Evolutionary conservation across 257 asterid species (phyloP), one percentile per base, ranked within the genome.

Genomic region (Solanum acaule): DNA sequence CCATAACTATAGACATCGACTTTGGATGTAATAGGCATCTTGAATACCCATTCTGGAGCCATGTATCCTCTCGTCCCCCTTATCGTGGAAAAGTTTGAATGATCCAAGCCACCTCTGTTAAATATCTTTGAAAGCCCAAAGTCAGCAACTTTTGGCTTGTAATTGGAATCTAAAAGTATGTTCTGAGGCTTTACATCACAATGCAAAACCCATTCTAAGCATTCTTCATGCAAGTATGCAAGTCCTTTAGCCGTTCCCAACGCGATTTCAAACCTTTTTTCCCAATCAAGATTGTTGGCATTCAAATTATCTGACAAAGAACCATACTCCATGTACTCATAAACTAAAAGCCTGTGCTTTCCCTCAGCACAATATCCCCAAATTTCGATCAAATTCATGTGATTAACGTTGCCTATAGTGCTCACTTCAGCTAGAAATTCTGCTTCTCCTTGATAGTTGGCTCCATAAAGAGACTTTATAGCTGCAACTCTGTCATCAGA

Each of bases 141-240:
- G 88, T 92, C 94, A 18, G 92, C 92, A 15, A 92, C 91, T 23
- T 92, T 92, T 3, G 94, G 91, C 68, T 82, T 87, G 52, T 77
- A 90, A 56, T 38, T 76, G 0, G 89, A 42, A 78, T 91, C 91
- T 87, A 92, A 31, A 11, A 92, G 89, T 90, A 92, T 92, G 85
- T 92, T 92, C 7, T 93, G 87, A 6, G 94, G 94, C 89, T 93
- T 93, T 27, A 93, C 93, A 88, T 92, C 94, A 87, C 93, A 92
- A 63, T 92, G 94, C 44, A 92, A 31, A 33, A 92, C 88, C 94
- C 93, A 91, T 37, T 91, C 93, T 38, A 91, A 86, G 83, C 93
- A 91, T n/a, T 92, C 94, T n/a, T 92, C 93, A 37, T 91, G 94
- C 85, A 92, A 85, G 40, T 92, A 92, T 6, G 92, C 91, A 8